These are phyloP conservation scores for Coniferiporia weirii DNA, from an alignment of 1,284 basidiomycete genomes.

Conservation along the genomic window DNA sequence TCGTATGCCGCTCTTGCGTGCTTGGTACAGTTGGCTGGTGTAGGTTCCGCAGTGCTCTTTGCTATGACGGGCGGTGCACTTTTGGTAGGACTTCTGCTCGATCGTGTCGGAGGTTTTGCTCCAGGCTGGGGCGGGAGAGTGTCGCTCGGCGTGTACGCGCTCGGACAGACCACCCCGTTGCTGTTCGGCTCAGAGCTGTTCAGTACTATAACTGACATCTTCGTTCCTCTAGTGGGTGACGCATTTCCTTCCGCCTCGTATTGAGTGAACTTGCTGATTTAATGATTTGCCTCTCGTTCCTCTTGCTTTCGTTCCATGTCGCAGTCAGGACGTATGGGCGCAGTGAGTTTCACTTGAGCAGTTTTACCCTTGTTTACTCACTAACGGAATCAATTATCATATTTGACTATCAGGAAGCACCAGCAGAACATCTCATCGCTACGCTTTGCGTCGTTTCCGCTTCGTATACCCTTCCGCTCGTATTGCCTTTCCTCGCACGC, in stretches of 20 bases:
- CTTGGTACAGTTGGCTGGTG: slow-evolving; percentile 50
- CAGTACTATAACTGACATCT: slow-evolving; percentile 75
- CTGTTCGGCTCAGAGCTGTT: slow-evolving; percentile 68
- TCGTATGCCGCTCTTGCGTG: slow-evolving; percentile 50
- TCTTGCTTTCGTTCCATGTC: no score
- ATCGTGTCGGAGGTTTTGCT: slow-evolving; percentile 19
- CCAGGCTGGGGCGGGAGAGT: slow-evolving; percentile 32
- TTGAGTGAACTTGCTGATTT: slow-evolving; percentile 6
- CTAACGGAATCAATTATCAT: background rate
- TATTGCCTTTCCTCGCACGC: slow-evolving; percentile 72
- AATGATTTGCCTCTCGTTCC: no score
- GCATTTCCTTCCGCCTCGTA: background rate
- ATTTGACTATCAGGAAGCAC: slow-evolving; percentile 43
- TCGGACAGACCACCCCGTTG: slow-evolving; percentile 61
- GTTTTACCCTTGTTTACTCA: background rate
- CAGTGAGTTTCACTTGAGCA: slow-evolving; percentile 22
- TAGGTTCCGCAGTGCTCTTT: slow-evolving; percentile 69
- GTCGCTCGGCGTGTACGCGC: slow-evolving; percentile 59
- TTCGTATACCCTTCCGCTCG: slow-evolving; percentile 58
- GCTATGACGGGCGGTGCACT: slow-evolving; percentile 54
- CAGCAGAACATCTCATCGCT: slow-evolving; percentile 88
- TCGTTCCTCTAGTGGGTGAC: slow-evolving; percentile 79
- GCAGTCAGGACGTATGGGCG: slow-evolving; percentile 72
- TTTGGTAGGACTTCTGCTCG: slow-evolving; percentile 44
- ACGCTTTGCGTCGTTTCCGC: slow-evolving; percentile 62